phyloP scores from a whole-genome alignment of 1,139 yeast genomes.

The Candida albicans region DNA sequence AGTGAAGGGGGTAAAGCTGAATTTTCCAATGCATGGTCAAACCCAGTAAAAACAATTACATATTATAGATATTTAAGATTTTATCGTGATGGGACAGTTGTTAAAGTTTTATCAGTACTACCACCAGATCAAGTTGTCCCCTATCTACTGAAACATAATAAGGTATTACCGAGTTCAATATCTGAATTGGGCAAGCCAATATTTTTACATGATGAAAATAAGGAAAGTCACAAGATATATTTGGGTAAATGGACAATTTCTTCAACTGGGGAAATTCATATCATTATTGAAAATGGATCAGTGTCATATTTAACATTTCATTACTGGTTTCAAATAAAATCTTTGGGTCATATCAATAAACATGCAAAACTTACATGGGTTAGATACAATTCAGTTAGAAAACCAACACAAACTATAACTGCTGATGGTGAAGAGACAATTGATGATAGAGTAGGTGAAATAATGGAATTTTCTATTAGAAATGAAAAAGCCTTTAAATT shows the following conservation, averaged over 20 bases:
- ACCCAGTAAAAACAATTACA: constrained; percentile 80
- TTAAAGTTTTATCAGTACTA: constrained; percentile 62
- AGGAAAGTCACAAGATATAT: constrained; percentile 40
- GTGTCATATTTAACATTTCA: constrained; percentile 63
- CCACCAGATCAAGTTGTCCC: constrained; percentile 69
- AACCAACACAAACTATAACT: constrained; percentile 30
- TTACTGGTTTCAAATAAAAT: constrained; percentile 58
- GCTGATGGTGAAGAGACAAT: constrained; percentile 17
- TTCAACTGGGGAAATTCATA: constrained; percentile 50
- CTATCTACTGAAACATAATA: constrained; percentile 38
- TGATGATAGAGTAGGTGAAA: constrained; percentile 50
- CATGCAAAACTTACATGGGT: constrained; percentile 73
- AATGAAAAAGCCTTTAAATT: constrained; percentile 80
- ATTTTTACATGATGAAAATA: constrained; percentile 13
- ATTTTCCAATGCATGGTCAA: constrained; percentile 65
- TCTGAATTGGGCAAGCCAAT: constrained; percentile 13
- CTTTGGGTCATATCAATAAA: constrained; percentile 53
- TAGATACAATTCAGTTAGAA: constrained; percentile 55
- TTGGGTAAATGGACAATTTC: constrained; percentile 56
- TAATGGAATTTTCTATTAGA: constrained; percentile 53
- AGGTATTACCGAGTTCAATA: constrained; percentile 16
- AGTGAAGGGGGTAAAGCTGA: constrained; percentile 75
- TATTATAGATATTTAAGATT: constrained; percentile 85
- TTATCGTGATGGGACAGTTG: constrained; percentile 73
- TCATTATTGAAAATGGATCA: constrained; percentile 58